Evolutionary conservation across 2,329 filamentous ascomycete species (phyloP).

Genomic region (Alternaria alternata): DNA sequence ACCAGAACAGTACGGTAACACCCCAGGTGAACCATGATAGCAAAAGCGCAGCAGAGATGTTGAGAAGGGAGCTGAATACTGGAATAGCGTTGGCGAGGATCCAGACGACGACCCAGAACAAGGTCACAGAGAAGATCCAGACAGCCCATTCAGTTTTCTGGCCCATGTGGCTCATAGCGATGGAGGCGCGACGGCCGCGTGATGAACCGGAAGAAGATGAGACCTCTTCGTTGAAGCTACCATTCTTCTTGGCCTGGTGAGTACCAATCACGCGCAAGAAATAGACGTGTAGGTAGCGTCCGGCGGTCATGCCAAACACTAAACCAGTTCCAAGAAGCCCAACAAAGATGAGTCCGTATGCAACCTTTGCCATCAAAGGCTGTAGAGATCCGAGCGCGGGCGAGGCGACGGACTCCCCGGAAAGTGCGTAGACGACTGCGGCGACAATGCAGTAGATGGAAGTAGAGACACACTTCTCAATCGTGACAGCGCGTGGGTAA

Average conservation of each 20-base stretch:
- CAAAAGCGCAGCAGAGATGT: slow-evolving; percentile 35
- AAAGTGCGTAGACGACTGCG: slow-evolving; percentile 33
- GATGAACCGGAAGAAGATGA: slow-evolving; percentile 16
- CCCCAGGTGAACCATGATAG: slow-evolving; percentile 42
- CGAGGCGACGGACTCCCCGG: slow-evolving; percentile 36
- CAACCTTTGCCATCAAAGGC: slow-evolving; percentile 32
- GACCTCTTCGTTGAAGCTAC: slow-evolving; percentile 6
- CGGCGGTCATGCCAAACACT: slow-evolving; percentile 35
- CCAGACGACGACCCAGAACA: slow-evolving; percentile 40
- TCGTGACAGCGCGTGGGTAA: slow-evolving; percentile 36
- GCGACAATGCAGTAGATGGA: slow-evolving; percentile 35
- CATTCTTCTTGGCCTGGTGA: slow-evolving; percentile 22
- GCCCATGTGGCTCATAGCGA: slow-evolving; percentile 22
- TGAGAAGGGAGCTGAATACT: slow-evolving; percentile 37
- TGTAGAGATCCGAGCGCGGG: slow-evolving; percentile 35
- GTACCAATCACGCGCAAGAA: slow-evolving; percentile 31
- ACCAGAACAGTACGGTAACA: slow-evolving; percentile 41
- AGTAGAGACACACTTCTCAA: slow-evolving; percentile 36
- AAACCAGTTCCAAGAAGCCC: slow-evolving; percentile 36
- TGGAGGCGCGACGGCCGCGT: slow-evolving; percentile 27
- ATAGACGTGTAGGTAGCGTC: slow-evolving; percentile 33
- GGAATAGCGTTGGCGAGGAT: slow-evolving; percentile 41
- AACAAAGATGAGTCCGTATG: slow-evolving; percentile 33
- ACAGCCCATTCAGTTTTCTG: slow-evolving; percentile 28
- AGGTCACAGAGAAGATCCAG: slow-evolving; percentile 33